Conservation (phyloP, 1,284 basidiomycete genomes). For the Lentinula novae-zelandiae region DNA sequence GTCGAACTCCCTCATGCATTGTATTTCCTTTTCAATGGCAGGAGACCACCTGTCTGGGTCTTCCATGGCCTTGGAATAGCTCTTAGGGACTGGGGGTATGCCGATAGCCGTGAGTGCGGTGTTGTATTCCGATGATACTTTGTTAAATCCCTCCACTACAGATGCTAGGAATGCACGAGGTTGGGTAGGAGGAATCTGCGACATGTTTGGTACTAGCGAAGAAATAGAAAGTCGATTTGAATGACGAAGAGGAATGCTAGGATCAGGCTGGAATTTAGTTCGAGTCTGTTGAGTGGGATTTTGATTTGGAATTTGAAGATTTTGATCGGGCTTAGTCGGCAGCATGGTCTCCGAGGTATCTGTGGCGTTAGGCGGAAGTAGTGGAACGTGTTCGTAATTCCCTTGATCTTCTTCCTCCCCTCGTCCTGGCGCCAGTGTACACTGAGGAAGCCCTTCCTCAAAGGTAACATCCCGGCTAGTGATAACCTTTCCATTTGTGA, state of each 20-base stretch:
- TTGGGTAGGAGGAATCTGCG: too few species aligned
- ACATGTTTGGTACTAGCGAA: too few species aligned
- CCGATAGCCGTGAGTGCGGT: neutral
- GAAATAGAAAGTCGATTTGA: too few species aligned
- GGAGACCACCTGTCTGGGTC: constrained; percentile 14
- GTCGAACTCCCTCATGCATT: neutral
- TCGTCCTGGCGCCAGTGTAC: constrained; percentile 14
- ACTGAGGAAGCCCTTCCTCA: constrained; percentile 18
- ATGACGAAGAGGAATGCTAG: too few species aligned
- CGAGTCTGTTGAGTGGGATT: too few species aligned
- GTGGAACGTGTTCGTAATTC: neutral
- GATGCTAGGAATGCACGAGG: too few species aligned
- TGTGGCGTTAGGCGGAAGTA: too few species aligned
- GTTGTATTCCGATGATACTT: neutral
- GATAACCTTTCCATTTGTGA: constrained; percentile 3
- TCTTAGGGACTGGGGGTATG: constrained; percentile 11
- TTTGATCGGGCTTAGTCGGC: too few species aligned
- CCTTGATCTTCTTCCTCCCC: neutral
- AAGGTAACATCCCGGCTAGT: constrained; percentile 22
- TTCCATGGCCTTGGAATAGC: constrained; percentile 18
- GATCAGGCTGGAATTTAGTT: too few species aligned
- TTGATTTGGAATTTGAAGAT: too few species aligned
- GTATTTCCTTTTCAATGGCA: neutral
- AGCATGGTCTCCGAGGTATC: too few species aligned
- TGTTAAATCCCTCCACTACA: neutral